Conservation (phyloP, 495 filamentous ascomycete species). For the Pseudomonodictys pantanalensis region DNA sequence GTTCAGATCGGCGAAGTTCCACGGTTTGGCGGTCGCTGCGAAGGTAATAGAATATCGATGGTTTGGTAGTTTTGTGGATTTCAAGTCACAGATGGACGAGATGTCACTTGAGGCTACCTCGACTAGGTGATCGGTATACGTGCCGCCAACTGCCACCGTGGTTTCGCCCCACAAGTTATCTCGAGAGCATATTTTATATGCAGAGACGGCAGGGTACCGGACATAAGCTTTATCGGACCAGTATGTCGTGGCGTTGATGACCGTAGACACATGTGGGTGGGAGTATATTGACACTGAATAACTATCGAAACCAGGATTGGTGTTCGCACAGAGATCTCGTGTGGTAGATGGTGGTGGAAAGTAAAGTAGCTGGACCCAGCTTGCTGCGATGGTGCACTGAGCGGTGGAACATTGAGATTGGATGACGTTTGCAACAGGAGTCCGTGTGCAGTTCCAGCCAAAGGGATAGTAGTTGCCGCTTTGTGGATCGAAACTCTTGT, state of each 20-base stretch:
- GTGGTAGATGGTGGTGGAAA: neutral
- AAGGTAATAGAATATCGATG: neutral
- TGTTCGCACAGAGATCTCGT: neutral
- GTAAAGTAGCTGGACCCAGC: neutral
- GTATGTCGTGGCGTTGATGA: neutral
- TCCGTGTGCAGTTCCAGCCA: neutral
- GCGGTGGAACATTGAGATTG: neutral
- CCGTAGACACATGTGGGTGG: neutral
- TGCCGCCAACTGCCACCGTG: neutral
- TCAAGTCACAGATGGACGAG: neutral
- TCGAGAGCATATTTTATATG: neutral
- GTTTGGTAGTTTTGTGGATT: neutral
- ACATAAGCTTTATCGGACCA: slow-evolving; percentile 2
- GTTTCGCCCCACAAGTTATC: neutral
- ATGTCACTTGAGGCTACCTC: neutral
- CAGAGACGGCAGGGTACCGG: neutral
- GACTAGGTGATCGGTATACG: neutral
- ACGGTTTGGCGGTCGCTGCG: neutral
- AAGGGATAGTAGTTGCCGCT: neutral
- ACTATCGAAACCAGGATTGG: neutral
- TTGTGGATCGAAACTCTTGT: neutral
- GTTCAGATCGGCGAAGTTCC: neutral
- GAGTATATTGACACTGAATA: neutral
- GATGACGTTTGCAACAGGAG: neutral
- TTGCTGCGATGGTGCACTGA: neutral